Evolutionary conservation across 768 basidiomycete species (phyloP).

Genomic region (Russula sp.): DNA sequence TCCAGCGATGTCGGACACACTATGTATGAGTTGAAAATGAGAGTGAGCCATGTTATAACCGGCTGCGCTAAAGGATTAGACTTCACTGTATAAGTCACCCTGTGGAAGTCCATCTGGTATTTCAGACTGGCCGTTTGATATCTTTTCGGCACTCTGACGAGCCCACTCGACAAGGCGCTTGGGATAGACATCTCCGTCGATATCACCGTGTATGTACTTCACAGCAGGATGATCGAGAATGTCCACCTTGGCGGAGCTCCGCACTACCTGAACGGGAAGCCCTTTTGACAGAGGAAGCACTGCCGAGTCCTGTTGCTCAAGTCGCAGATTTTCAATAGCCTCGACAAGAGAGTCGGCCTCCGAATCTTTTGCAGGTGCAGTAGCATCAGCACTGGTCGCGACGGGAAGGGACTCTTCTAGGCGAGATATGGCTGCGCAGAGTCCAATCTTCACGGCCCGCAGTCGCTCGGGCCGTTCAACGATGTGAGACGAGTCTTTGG

Average conservation of each 20-base stretch:
- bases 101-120: conserved; percentile 71
- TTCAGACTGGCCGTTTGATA: conserved; percentile 62
- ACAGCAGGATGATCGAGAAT: conserved; percentile 61
- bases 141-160: conserved; percentile 56
- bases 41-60: neutral
- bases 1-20: conserved; percentile 76
- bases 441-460: conserved; percentile 76
- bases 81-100: conserved; percentile 80
- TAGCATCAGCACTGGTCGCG: neutral
- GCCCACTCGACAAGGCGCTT: conserved; percentile 61
- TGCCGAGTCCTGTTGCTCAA: conserved; percentile 30
- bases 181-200: conserved; percentile 64
- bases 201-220: conserved; percentile 70
- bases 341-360: conserved; percentile 25
- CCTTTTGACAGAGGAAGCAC: conserved; percentile 6
- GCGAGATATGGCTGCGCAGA: conserved; percentile 75
- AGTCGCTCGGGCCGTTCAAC: conserved; percentile 92
- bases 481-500: conserved; percentile 66
- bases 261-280: conserved; percentile 46
- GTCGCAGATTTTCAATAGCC: conserved; percentile 38
- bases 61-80: neutral
- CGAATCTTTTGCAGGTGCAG: neutral
- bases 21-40: conserved; percentile 34
- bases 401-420: conserved; percentile 45
- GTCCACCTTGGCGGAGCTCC: conserved; percentile 54